Evolutionary conservation across 2,329 filamentous ascomycete species (phyloP).

Genomic region (Hypoxylon sp.): DNA sequence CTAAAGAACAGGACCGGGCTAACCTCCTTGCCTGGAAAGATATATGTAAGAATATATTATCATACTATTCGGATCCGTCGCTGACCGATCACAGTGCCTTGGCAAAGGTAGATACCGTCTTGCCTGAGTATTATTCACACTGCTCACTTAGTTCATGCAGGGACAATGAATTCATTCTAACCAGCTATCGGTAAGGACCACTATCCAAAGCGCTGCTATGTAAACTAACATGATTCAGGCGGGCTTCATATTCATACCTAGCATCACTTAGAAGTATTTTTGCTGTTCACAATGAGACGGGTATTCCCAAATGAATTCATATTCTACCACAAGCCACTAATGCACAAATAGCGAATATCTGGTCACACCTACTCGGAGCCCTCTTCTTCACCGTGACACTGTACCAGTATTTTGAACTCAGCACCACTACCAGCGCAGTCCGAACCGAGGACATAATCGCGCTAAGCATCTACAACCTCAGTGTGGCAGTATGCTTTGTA

Average conservation of each 20-base stretch:
- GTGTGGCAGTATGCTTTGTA: conserved; percentile 41
- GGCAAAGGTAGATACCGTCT: conserved; percentile 25
- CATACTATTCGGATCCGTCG: not conserved
- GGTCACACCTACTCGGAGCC: conserved; percentile 43
- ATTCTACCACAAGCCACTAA: no score
- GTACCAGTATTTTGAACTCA: conserved; percentile 22
- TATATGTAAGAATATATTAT: conserved; percentile 11
- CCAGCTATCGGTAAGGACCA: conserved; percentile 29
- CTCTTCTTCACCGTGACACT: conserved; percentile 35
- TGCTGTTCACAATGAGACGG: conserved; percentile 36
- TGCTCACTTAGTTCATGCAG: conserved; percentile 15
- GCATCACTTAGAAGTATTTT: conserved; percentile 30
- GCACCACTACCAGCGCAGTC: not conserved
- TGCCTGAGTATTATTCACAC: not conserved
- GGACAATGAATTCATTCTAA: conserved; percentile 37
- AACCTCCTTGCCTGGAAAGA: conserved; percentile 29
- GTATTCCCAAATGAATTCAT: no score
- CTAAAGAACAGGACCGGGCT: not conserved
- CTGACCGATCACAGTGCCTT: conserved; percentile 19
- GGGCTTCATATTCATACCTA: conserved; percentile 32
- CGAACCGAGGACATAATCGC: conserved; percentile 26
- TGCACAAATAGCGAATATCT: conserved; percentile 41
- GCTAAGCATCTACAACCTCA: conserved; percentile 38
- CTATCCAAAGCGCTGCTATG: not conserved
- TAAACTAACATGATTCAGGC: conserved; percentile 5